Evolutionary conservation across 495 filamentous ascomycete genomes (phyloP).

Genomic region (Antarctomyces pellizariae): DNA sequence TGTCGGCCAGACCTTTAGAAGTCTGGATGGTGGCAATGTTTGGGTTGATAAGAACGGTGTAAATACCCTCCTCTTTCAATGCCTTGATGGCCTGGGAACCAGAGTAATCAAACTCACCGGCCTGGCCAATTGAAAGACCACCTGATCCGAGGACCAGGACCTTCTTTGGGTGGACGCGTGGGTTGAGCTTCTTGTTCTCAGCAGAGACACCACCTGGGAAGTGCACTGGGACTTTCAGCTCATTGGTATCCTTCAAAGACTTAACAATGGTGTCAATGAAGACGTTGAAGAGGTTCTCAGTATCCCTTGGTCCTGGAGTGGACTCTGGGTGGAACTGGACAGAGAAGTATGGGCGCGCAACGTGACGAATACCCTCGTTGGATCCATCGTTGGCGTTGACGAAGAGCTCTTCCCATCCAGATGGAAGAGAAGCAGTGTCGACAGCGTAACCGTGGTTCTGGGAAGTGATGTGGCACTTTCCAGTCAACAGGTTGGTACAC

Average conservation of each 20-base stretch:
- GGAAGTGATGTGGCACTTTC: slow-evolving; percentile 93
- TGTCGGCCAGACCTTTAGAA: slow-evolving; percentile 88
- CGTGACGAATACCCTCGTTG: slow-evolving; percentile 89
- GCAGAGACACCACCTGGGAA: slow-evolving; percentile 67
- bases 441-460: slow-evolving; percentile 96
- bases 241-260: slow-evolving; percentile 29
- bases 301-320: slow-evolving; percentile 87
- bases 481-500: slow-evolving; percentile 81
- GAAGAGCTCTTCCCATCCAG: slow-evolving; percentile 77
- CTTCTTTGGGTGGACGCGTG: slow-evolving; percentile 72
- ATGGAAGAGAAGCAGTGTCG: slow-evolving; percentile 47
- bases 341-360: slow-evolving; percentile 74
- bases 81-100: slow-evolving; percentile 89
- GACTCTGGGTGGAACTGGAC: slow-evolving; percentile 98
- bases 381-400: slow-evolving; percentile 95
- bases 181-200: slow-evolving; percentile 52
- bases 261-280: slow-evolving; percentile 69
- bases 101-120: slow-evolving; percentile 97
- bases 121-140: slow-evolving; percentile 87
- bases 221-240: slow-evolving; percentile 42
- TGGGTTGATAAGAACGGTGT: slow-evolving; percentile 89
- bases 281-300: slow-evolving; percentile 89
- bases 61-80: slow-evolving; percentile 83
- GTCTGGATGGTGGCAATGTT: slow-evolving; percentile 99
- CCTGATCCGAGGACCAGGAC: slow-evolving; percentile 83